These are phyloP conservation scores for Camellia oleifera DNA, from an alignment of 179 eudicot genomes.

Conservation along the genomic window DNA sequence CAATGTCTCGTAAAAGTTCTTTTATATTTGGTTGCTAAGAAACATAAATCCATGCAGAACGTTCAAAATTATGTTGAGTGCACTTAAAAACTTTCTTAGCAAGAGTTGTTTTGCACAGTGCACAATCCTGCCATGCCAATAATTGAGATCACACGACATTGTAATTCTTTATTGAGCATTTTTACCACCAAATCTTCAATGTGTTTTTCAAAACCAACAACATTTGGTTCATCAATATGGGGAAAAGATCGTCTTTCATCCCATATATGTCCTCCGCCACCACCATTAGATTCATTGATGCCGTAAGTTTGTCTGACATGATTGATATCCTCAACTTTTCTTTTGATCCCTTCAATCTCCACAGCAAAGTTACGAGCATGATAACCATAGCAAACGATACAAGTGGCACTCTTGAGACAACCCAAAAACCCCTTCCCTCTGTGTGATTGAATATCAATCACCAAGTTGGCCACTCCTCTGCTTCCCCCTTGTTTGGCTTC, in stretches of 20 bases:
- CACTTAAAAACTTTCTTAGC: background rate
- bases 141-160: slow-evolving; percentile 5
- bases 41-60: slow-evolving; percentile 4
- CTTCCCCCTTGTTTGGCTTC: background rate
- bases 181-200: background rate
- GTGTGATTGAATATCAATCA: background rate
- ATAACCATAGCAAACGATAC: background rate
- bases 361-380: background rate
- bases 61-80: background rate
- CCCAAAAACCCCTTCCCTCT: background rate
- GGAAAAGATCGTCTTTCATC: background rate
- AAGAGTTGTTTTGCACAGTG: slow-evolving; percentile 18
- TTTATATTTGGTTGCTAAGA: background rate
- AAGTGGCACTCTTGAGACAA: background rate
- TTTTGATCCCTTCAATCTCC: slow-evolving; percentile 18
- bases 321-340: slow-evolving; percentile 7
- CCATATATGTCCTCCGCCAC: background rate
- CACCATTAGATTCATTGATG: background rate
- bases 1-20: slow-evolving; percentile 4
- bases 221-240: slow-evolving; percentile 10
- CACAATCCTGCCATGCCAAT: slow-evolving; percentile 8
- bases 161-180: background rate
- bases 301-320: slow-evolving; percentile 6
- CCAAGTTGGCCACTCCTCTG: background rate
- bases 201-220: slow-evolving; percentile 11